These are phyloP conservation scores for Balamuthia mandrillaris DNA, from an alignment of 208 protist genomes.

Conservation along the genomic window DNA sequence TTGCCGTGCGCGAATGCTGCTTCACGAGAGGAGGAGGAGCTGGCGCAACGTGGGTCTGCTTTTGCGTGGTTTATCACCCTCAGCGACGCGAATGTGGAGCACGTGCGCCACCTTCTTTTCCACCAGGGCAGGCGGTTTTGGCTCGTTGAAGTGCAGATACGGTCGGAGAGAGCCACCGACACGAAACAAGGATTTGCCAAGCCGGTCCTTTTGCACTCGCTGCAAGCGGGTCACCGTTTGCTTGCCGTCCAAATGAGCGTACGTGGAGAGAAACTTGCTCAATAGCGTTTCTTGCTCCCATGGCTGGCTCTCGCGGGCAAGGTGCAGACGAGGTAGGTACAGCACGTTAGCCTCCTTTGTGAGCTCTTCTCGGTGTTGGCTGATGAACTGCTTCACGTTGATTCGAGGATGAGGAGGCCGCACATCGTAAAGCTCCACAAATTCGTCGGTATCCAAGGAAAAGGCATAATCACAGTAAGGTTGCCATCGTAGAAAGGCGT, in stretches of 20 bases:
- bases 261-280: not conserved
- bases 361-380: not conserved
- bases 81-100: not conserved
- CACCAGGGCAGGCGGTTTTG: not conserved
- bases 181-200: not conserved
- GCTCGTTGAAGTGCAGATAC: not conserved
- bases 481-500: not conserved
- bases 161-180: not conserved
- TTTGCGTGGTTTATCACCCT: too few species aligned
- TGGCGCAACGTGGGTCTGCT: too few species aligned
- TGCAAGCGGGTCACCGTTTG: not conserved
- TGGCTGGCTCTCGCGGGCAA: not conserved
- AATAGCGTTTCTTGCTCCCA: not conserved
- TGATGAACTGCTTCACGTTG: not conserved
- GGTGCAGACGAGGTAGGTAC: not conserved
- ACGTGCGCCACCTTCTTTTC: not conserved
- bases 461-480: not conserved
- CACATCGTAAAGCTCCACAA: not conserved
- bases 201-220: too few species aligned
- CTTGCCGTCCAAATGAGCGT: not conserved
- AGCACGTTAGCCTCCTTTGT: not conserved
- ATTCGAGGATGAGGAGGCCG: not conserved
- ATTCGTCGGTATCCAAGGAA: not conserved
- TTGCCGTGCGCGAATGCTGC: too few species aligned
- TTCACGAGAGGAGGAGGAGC: too few species aligned